These are phyloP conservation scores for Crotalaria pallida DNA, from an alignment of 306 rosid species.

Conservation along the genomic window DNA sequence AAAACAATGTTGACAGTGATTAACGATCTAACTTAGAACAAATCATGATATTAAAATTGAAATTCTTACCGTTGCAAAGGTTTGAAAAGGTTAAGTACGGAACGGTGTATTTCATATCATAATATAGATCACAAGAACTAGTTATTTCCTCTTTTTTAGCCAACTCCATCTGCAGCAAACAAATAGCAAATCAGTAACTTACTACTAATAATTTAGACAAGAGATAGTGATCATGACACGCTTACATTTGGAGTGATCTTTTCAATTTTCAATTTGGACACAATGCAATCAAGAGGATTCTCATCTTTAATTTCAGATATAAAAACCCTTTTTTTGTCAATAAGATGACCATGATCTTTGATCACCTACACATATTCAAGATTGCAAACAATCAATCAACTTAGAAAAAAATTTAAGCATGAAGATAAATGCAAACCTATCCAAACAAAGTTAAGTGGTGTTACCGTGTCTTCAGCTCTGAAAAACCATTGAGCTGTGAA, in stretches of 20 bases:
- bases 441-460: not conserved
- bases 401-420: not conserved
- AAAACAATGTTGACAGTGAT: not conserved
- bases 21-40: not conserved
- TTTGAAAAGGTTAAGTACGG: slow-evolving; percentile 28
- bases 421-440: not conserved
- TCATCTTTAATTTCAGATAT: slow-evolving; percentile 34
- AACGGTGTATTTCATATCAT: slow-evolving; percentile 27
- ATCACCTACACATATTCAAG: slow-evolving; percentile 26
- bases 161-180: slow-evolving; percentile 19
- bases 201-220: not conserved
- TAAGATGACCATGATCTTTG: slow-evolving; percentile 15
- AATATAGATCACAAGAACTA: slow-evolving; percentile 27
- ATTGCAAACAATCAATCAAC: not conserved
- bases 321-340: slow-evolving; percentile 29
- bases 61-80: not conserved
- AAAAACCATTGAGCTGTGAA: slow-evolving; percentile 44
- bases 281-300: slow-evolving; percentile 32
- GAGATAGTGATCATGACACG: not conserved
- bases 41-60: not conserved
- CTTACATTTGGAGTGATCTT: slow-evolving; percentile 14
- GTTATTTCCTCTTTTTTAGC: not conserved
- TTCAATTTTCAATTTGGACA: slow-evolving; percentile 25
- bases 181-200: not conserved
- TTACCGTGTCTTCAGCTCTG: slow-evolving; percentile 41